phyloP scores from a whole-genome alignment of 495 filamentous ascomycete species.

The Podospora comata region DNA sequence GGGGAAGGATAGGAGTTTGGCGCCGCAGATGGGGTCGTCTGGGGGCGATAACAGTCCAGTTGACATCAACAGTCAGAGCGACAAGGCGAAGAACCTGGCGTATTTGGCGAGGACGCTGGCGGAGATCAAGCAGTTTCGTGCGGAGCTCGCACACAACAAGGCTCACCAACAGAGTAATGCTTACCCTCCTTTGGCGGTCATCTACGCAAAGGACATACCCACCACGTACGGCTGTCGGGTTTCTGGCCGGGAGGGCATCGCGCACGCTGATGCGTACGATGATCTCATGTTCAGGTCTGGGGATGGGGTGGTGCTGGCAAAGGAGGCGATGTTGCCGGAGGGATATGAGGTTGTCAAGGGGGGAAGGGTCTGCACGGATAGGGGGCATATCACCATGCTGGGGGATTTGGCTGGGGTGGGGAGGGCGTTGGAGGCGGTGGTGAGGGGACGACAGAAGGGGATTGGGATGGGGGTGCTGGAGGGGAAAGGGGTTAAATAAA shows the following conservation, averaged over 20 bases:
- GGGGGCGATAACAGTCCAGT: not conserved
- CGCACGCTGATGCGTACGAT: slow-evolving; percentile 76
- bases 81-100: slow-evolving; percentile 41
- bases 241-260: slow-evolving; percentile 58
- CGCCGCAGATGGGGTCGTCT: slow-evolving; percentile 44
- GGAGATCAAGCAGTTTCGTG: slow-evolving; percentile 68
- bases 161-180: slow-evolving; percentile 57
- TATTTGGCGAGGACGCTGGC: slow-evolving; percentile 79
- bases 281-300: slow-evolving; percentile 82
- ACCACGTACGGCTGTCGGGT: slow-evolving; percentile 81
- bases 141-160: slow-evolving; percentile 60
- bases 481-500: not conserved
- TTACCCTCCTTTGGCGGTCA: slow-evolving; percentile 80
- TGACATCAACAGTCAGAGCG: not conserved
- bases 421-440: slow-evolving; percentile 63
- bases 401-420: slow-evolving; percentile 84
- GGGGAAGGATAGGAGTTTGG: slow-evolving; percentile 33
- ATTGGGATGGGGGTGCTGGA: slow-evolving; percentile 55
- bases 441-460: slow-evolving; percentile 63
- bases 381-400: slow-evolving; percentile 81
- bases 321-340: slow-evolving; percentile 77
- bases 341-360: slow-evolving; percentile 71
- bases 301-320: slow-evolving; percentile 85
- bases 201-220: slow-evolving; percentile 84
- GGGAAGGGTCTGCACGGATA: slow-evolving; percentile 72